A percentile compares a stretch with the other conserved stretches of the same genome.
phyloP scores from a whole-genome alignment of 345 rosid species.

The Citrus australasica region DNA sequence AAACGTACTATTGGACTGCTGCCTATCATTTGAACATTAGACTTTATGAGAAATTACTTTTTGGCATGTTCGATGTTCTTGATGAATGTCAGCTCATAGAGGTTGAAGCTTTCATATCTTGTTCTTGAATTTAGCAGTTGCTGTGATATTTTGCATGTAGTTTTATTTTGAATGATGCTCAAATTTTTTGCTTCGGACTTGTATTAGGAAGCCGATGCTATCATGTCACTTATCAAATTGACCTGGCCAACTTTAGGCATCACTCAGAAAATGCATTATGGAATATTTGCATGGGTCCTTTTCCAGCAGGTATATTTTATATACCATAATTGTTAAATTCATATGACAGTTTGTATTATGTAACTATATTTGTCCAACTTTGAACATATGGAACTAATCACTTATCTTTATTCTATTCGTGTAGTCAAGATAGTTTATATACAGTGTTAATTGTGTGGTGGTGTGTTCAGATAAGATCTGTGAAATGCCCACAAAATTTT shows the following conservation, averaged over 20 bases:
- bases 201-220: constrained; percentile 66
- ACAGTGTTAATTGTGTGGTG: background rate
- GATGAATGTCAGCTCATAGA: constrained; percentile 90
- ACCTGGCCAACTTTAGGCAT: constrained; percentile 93
- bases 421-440: background rate
- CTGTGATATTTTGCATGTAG: background rate
- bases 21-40: constrained; percentile 74
- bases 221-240: constrained; percentile 54
- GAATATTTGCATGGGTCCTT: constrained; percentile 76
- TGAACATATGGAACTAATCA: background rate
- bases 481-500: background rate
- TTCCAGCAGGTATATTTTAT: constrained; percentile 72
- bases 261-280: constrained; percentile 73
- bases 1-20: constrained; percentile 79
- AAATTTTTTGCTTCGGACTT: constrained; percentile 18
- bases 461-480: background rate
- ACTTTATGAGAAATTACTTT: constrained; percentile 74
- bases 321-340: background rate
- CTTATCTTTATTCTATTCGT: background rate
- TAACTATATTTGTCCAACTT: background rate
- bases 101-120: constrained; percentile 42
- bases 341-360: background rate
- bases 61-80: constrained; percentile 77
- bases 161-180: constrained; percentile 4
- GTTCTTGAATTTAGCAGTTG: constrained; percentile 1